phyloP scores from a whole-genome alignment of 2,329 filamentous ascomycete genomes.

The Dothiorella sarmentorum region DNA sequence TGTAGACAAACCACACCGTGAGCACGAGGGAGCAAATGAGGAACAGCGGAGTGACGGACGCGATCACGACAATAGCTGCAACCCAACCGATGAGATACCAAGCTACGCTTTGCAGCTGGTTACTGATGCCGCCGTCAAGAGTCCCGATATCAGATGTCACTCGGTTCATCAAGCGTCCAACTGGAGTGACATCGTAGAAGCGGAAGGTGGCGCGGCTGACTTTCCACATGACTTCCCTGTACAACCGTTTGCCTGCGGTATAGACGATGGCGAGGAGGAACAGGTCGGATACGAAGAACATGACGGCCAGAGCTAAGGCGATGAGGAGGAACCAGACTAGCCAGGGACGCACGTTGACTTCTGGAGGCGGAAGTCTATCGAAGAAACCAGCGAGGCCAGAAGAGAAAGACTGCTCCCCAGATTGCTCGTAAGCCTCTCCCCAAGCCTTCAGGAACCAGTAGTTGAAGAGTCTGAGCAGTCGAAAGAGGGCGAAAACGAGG shows the following conservation, averaged over 20 bases:
- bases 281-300: conserved; percentile 59
- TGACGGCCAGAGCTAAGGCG: conserved; percentile 31
- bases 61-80: conserved; percentile 73
- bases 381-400: background rate
- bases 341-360: conserved; percentile 69
- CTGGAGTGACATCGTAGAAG: conserved; percentile 86
- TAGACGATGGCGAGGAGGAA: conserved; percentile 76
- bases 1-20: conserved; percentile 64
- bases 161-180: conserved; percentile 87
- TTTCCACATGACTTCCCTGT: conserved; percentile 65
- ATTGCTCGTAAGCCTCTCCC: conserved; percentile 68
- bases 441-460: conserved; percentile 83
- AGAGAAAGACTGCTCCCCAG: background rate
- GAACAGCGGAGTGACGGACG: conserved; percentile 73
- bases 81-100: conserved; percentile 69
- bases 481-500: conserved; percentile 59
- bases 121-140: conserved; percentile 80
- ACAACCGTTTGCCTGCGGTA: conserved; percentile 71
- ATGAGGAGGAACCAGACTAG: conserved; percentile 66
- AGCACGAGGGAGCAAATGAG: conserved; percentile 68
- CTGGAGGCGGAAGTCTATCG: conserved; percentile 61
- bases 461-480: conserved; percentile 62
- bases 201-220: conserved; percentile 81
- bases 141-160: conserved; percentile 88
- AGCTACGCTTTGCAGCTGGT: conserved; percentile 67